Conservation (phyloP, 208 protist genomes). For the Tritrichomonas musculus region DNA sequence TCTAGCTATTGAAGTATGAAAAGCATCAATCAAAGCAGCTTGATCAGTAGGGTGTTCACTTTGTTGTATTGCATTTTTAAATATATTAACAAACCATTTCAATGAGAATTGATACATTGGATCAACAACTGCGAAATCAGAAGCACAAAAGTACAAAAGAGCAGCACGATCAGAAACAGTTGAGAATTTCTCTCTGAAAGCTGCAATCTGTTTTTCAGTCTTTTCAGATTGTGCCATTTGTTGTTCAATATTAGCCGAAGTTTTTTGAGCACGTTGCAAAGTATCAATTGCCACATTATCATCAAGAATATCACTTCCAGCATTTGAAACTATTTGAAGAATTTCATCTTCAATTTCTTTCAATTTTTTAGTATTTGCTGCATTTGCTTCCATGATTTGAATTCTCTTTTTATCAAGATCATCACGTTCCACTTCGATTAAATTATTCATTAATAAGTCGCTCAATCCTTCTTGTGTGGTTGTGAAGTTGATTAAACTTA, state of each 20-base stretch:
- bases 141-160: constrained; percentile 81
- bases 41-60: neutral
- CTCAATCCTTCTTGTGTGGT: constrained; percentile 90
- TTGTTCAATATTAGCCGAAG: constrained; percentile 70
- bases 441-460: constrained; percentile 92
- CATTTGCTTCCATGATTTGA: constrained; percentile 82
- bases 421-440: constrained; percentile 88
- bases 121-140: constrained; percentile 56
- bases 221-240: constrained; percentile 71
- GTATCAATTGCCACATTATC: constrained; percentile 89
- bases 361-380: constrained; percentile 92
- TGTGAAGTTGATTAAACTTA: constrained; percentile 97
- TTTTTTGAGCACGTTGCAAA: constrained; percentile 67
- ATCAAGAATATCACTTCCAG: constrained; percentile 82
- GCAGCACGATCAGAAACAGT: constrained; percentile 75
- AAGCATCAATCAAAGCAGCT: neutral
- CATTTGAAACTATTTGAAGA: constrained; percentile 74
- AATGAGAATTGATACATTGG: constrained; percentile 54
- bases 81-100: constrained; percentile 26
- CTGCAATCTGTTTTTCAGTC: constrained; percentile 79
- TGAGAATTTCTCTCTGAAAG: constrained; percentile 74
- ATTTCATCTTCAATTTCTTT: constrained; percentile 90
- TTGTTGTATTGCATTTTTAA: neutral
- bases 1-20: constrained; percentile 76
- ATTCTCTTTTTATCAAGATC: constrained; percentile 87